Evolutionary conservation across 768 basidiomycete species (phyloP).

Genomic region (Amanita polypyramis): DNA sequence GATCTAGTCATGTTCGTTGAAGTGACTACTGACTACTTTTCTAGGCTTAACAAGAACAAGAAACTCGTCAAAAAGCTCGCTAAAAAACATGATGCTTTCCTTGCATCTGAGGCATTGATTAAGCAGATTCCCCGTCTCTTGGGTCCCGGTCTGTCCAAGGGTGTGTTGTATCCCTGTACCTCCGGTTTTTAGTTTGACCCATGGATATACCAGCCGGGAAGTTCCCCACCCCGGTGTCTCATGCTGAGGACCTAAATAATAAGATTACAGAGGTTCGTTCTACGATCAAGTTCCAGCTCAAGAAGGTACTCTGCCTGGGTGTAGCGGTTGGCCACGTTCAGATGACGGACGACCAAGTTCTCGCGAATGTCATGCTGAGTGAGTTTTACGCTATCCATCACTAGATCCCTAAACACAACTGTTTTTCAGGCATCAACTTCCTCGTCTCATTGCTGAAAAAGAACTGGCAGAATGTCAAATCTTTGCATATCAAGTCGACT

Average conservation of each 20-base stretch:
- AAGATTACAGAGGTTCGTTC: slow-evolving; percentile 95
- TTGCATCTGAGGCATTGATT: slow-evolving; percentile 94
- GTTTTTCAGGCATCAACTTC: slow-evolving; percentile 89
- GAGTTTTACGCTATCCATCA: slow-evolving; percentile 16
- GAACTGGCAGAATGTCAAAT: slow-evolving; percentile 99
- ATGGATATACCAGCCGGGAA: slow-evolving; percentile 75
- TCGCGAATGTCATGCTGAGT: slow-evolving; percentile 97
- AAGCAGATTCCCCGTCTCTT: slow-evolving; percentile 99
- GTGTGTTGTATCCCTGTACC: slow-evolving; percentile 28
- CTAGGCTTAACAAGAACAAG: slow-evolving; percentile 98
- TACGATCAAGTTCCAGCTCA: slow-evolving; percentile 99
- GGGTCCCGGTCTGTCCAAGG: slow-evolving; percentile 99
- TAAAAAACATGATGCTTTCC: slow-evolving; percentile 99
- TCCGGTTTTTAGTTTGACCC: too few relatives aligned
- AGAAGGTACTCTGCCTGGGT: slow-evolving; percentile 98
- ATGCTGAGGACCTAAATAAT: slow-evolving; percentile 79
- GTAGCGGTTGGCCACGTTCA: slow-evolving; percentile 97
- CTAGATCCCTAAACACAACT: neutral
- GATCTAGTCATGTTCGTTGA: neutral
- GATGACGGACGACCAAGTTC: slow-evolving; percentile 96
- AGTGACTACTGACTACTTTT: too few relatives aligned
- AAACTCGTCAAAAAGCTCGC: slow-evolving; percentile 99
- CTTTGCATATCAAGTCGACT: slow-evolving; percentile 95
- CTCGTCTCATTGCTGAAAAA: slow-evolving; percentile 98
- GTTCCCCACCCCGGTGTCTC: slow-evolving; percentile 96